A percentile compares a stretch with the other conserved stretches of the same genome.
phyloP scores from a whole-genome alignment of 2,329 filamentous ascomycete genomes.

The Grosmannia penicillata region DNA sequence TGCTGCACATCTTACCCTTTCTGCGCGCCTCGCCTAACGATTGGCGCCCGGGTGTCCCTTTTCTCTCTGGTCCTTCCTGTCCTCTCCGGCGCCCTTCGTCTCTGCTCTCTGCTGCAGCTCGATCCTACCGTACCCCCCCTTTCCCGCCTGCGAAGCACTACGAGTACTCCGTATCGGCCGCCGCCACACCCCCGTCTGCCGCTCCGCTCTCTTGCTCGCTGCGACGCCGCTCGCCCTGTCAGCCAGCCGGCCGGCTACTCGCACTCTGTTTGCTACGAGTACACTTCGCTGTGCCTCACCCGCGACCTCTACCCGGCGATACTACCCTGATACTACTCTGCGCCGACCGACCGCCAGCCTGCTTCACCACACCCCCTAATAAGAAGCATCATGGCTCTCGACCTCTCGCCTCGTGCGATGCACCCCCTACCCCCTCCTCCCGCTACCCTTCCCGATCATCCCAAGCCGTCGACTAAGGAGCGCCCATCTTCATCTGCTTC shows the following conservation, averaged over 20 bases:
- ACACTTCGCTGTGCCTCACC: too few relatives aligned
- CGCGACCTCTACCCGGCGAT: background rate
- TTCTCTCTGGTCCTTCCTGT: background rate
- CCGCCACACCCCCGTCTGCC: background rate
- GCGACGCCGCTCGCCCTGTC: too few relatives aligned
- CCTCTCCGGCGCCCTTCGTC: background rate
- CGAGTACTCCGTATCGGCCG: background rate
- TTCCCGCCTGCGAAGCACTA: too few relatives aligned
- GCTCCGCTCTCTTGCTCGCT: too few relatives aligned
- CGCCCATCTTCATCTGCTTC: background rate
- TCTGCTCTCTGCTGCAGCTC: background rate
- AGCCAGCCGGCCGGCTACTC: too few relatives aligned
- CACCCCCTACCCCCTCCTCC: constrained; percentile 2
- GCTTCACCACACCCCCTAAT: too few relatives aligned
- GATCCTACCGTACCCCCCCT: constrained; percentile 1
- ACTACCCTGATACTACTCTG: background rate
- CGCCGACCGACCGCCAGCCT: too few relatives aligned
- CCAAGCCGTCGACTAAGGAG: too few relatives aligned
- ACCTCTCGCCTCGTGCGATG: constrained; percentile 2
- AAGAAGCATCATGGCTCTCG: constrained; percentile 8
- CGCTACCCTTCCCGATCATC: background rate
- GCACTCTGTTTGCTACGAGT: too few relatives aligned
- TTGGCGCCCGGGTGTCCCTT: background rate
- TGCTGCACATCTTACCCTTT: too few relatives aligned
- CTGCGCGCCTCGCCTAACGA: background rate